These are phyloP conservation scores for Colletotrichum shisoi DNA, from an alignment of 2,329 filamentous ascomycete species.

Conservation along the genomic window DNA sequence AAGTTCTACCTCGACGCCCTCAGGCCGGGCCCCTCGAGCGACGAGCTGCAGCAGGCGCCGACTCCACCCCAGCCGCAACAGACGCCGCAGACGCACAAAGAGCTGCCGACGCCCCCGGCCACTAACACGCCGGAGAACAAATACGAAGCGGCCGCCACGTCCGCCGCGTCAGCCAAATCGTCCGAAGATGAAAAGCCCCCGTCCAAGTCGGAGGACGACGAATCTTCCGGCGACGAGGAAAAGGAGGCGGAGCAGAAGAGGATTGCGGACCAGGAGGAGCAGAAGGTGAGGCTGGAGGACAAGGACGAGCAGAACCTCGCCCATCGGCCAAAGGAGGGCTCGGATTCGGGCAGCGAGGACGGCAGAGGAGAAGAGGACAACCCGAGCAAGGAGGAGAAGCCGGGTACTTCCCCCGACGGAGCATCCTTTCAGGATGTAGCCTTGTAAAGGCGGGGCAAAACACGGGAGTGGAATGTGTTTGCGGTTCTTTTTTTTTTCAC, in stretches of 20 bases:
- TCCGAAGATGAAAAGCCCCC: slow-evolving; percentile 39
- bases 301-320: slow-evolving; percentile 63
- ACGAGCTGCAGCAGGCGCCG: slow-evolving; percentile 45
- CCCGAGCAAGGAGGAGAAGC: slow-evolving; percentile 48
- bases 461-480: not conserved
- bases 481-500: slow-evolving; percentile 21
- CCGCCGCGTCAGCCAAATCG: slow-evolving; percentile 31
- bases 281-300: slow-evolving; percentile 65
- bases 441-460: slow-evolving; percentile 51
- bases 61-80: slow-evolving; percentile 43
- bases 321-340: slow-evolving; percentile 52
- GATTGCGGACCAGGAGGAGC: slow-evolving; percentile 55
- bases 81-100: slow-evolving; percentile 46
- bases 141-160: slow-evolving; percentile 38
- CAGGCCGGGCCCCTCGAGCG: slow-evolving; percentile 54
- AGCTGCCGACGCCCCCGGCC: slow-evolving; percentile 45
- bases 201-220: slow-evolving; percentile 42
- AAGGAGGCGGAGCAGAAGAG: slow-evolving; percentile 51
- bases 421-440: slow-evolving; percentile 71
- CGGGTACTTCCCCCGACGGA: slow-evolving; percentile 61
- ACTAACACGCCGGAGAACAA: slow-evolving; percentile 44
- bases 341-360: slow-evolving; percentile 41
- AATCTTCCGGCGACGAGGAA: slow-evolving; percentile 46
- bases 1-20: slow-evolving; percentile 93
- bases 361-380: slow-evolving; percentile 48